Base-by-base conservation (phyloP, 2,329 filamentous ascomycete genomes). In the Triangularia setosa region DNA sequence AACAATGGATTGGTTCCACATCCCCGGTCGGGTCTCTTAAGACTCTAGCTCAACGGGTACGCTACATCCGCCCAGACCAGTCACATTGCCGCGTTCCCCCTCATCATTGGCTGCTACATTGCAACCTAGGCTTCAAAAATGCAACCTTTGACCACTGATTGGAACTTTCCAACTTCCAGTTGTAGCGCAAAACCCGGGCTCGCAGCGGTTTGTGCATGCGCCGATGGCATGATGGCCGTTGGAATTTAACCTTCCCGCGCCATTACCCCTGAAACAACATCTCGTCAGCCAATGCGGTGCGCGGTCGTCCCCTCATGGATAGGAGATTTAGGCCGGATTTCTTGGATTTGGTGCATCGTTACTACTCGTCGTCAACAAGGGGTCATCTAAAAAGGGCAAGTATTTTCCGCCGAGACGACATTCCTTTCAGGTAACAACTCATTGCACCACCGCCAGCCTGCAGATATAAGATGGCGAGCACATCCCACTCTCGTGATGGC, bases 81-180 rank as follows among this genome's bases (percentile, higher is more conserved):
- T 23, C 58, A 60, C 58, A 60, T 53, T 60, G 35, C 24, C 35
- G 35, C 23, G 21, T 23, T 35, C 8, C 52, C 24, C 30, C 48
- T 57, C 52, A 40, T n/a, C 18, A 62, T 62, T 62, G 60, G 60
- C 28, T 54, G 16, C 28, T 12, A 18, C 35, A 40, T 1, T 40
- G 35, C 28, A 44, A 48, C 25, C n/a, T 33, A 61, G 35, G 53
- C 53, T 18, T 16, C 21, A 33, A 48, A 62, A 56, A 57, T 62
- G 60, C 53, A 23, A 62, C 53, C 18, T 21, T 44, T 16, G 3
- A 21, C 8, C 27, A 11, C 52, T 25, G 52, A 24, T 55, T 25
- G 52, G 23, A 24, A 55, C 25, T 55, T 28, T 25, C 25, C 35
- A 60, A 53, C 58, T 60, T 60, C 58, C 58, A 44, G 30, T 48